Conservation (phyloP, 169 alveolate genomes). For the Perkinsus chesapeaki region DNA sequence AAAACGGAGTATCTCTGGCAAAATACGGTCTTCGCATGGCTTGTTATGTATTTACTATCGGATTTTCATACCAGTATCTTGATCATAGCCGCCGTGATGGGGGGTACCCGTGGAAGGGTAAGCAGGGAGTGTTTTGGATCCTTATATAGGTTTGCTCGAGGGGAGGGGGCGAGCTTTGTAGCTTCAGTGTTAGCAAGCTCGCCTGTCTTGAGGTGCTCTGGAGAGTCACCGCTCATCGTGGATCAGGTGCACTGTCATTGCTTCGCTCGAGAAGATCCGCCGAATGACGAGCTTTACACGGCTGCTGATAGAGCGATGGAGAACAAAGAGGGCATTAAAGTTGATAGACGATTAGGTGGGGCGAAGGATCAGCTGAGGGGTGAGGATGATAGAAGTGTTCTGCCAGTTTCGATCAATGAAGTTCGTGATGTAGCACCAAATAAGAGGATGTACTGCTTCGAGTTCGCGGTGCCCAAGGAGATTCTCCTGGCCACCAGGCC, state of each 20-base stretch:
- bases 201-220: neutral
- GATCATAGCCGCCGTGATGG: too few species aligned
- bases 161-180: too few species aligned
- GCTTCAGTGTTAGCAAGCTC: too few species aligned
- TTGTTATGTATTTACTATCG: too few species aligned
- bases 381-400: neutral
- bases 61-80: too few species aligned
- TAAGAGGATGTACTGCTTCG: constrained; percentile 33
- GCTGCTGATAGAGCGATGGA: neutral
- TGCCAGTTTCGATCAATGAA: constrained; percentile 8
- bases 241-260: constrained; percentile 33
- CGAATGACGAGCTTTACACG: constrained; percentile 19
- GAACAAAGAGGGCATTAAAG: neutral
- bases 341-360: neutral
- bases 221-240: neutral
- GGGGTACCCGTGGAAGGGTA: too few species aligned
- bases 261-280: constrained; percentile 21
- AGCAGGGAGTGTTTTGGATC: too few species aligned
- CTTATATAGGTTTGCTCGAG: too few species aligned
- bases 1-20: too few species aligned
- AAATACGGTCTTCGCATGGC: too few species aligned
- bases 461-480: constrained; percentile 20
- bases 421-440: constrained; percentile 37
- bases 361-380: neutral
- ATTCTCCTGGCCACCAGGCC: neutral